phyloP scores from a whole-genome alignment of 2,329 filamentous ascomycete species.

The Paracoccidioides brasiliensis region DNA sequence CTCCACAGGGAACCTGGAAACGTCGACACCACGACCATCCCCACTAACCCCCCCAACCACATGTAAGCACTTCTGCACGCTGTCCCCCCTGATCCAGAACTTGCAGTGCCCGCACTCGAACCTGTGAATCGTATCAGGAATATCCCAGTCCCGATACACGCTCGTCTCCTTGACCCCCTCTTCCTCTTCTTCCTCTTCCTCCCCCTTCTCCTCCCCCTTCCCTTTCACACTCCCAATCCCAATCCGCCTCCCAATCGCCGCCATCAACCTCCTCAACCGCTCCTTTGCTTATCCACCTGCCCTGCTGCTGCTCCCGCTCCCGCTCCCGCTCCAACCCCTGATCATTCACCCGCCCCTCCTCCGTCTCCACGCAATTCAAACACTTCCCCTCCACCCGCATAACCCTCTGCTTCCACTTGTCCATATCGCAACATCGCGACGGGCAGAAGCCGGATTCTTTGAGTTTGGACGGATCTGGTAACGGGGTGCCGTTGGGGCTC shows the following conservation, averaged over 20 bases:
- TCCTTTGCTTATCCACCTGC: background rate
- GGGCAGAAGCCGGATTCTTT: background rate
- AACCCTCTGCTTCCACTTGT: constrained; percentile 4
- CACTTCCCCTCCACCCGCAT: constrained; percentile 2
- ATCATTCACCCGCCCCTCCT: background rate
- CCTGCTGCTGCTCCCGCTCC: background rate
- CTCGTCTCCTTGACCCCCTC: background rate
- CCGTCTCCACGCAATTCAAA: constrained; percentile 4
- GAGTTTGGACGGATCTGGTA: background rate
- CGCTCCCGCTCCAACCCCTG: background rate
- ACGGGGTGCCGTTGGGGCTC: constrained; percentile 9
- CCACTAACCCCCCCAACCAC: background rate
- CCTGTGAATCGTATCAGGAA: background rate
- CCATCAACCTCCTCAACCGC: background rate
- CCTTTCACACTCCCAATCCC: background rate
- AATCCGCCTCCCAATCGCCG: background rate
- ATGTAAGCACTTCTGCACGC: background rate
- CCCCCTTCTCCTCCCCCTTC: background rate
- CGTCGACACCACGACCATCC: background rate
- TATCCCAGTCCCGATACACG: background rate
- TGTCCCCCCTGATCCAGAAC: background rate
- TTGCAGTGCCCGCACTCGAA: background rate
- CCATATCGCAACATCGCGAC: constrained; percentile 7
- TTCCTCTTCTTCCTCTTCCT: background rate
- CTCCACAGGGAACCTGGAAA: background rate